Evolutionary conservation across 2,329 filamentous ascomycete species (phyloP).

Genomic region (Penicillium freii): DNA sequence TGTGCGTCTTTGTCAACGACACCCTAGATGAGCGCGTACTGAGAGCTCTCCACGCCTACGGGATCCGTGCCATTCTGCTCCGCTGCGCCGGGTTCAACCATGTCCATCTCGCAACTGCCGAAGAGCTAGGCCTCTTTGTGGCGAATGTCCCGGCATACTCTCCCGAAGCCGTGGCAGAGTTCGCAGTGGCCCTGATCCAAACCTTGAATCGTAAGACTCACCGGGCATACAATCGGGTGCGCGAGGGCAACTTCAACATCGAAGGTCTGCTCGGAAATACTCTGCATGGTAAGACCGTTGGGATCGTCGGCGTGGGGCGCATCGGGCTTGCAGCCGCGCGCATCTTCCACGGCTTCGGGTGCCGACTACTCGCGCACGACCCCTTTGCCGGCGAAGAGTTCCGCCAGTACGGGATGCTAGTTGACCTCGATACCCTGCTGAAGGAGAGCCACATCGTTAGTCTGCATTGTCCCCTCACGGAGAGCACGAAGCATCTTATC

Average conservation of each 20-base stretch:
- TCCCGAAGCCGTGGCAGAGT: constrained; percentile 68
- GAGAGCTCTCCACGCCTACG: constrained; percentile 48
- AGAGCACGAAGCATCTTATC: constrained; percentile 60
- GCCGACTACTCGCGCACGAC: constrained; percentile 61
- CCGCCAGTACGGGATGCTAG: constrained; percentile 51
- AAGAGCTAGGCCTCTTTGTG: constrained; percentile 57
- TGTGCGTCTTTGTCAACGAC: constrained; percentile 71
- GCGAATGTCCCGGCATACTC: constrained; percentile 68
- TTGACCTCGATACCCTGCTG: constrained; percentile 56
- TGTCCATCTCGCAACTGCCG: constrained; percentile 59
- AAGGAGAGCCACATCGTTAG: constrained; percentile 60
- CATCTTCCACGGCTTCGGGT: constrained; percentile 65
- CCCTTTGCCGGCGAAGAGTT: constrained; percentile 54
- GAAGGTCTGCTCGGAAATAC: constrained; percentile 60
- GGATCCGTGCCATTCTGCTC: constrained; percentile 60
- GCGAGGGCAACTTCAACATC: constrained; percentile 67
- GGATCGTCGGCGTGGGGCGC: constrained; percentile 63
- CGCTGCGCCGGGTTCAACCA: constrained; percentile 70
- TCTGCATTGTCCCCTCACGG: constrained; percentile 65
- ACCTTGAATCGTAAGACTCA: constrained; percentile 67
- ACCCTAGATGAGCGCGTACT: constrained; percentile 53
- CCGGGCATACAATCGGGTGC: constrained; percentile 65
- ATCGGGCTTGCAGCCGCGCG: constrained; percentile 63
- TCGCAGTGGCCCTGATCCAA: constrained; percentile 65
- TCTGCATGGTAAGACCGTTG: constrained; percentile 63